Evolutionary conservation across 2,329 filamentous ascomycete species (phyloP).

Genomic region (Aspergillus oerlinghausenensis): DNA sequence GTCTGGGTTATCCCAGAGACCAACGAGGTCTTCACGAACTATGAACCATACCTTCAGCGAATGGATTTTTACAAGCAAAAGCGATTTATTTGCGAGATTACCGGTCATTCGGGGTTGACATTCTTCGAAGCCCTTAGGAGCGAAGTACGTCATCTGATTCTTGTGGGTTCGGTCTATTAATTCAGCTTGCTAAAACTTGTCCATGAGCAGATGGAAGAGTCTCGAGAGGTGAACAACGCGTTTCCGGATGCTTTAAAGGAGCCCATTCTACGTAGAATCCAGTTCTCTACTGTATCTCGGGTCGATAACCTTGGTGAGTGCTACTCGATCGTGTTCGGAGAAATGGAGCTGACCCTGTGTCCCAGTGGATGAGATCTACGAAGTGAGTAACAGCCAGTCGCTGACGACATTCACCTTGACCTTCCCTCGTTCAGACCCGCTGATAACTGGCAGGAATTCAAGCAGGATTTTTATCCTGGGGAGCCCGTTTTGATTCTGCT

Average conservation of each 20-base stretch:
- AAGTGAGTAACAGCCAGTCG: conserved; percentile 32
- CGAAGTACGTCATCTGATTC: conserved; percentile 60
- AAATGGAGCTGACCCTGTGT: conserved; percentile 14
- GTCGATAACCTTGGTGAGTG: conserved; percentile 71
- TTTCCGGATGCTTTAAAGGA: conserved; percentile 90
- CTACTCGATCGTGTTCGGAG: conserved; percentile 1
- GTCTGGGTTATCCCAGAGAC: conserved; percentile 90
- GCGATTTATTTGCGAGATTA: conserved; percentile 93
- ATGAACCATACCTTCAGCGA: conserved; percentile 79
- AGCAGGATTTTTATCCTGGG: conserved; percentile 84
- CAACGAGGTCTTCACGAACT: conserved; percentile 81
- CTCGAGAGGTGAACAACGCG: conserved; percentile 80
- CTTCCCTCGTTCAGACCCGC: conserved; percentile 8
- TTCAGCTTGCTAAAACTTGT: conserved; percentile 2
- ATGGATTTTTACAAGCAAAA: conserved; percentile 94
- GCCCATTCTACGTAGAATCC: conserved; percentile 82
- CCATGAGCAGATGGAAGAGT: conserved; percentile 61
- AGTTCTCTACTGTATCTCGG: conserved; percentile 82
- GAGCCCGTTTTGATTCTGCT: conserved; percentile 74
- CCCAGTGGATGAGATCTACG: conserved; percentile 47
- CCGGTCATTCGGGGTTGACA: conserved; percentile 81
- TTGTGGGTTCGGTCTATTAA: conserved; percentile 1
- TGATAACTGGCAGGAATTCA: conserved; percentile 57
- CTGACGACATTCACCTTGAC: not conserved
- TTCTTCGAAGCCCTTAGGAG: conserved; percentile 92